These are phyloP conservation scores for Hypericum androsaemum DNA, from an alignment of 345 rosid genomes.

Conservation along the genomic window DNA sequence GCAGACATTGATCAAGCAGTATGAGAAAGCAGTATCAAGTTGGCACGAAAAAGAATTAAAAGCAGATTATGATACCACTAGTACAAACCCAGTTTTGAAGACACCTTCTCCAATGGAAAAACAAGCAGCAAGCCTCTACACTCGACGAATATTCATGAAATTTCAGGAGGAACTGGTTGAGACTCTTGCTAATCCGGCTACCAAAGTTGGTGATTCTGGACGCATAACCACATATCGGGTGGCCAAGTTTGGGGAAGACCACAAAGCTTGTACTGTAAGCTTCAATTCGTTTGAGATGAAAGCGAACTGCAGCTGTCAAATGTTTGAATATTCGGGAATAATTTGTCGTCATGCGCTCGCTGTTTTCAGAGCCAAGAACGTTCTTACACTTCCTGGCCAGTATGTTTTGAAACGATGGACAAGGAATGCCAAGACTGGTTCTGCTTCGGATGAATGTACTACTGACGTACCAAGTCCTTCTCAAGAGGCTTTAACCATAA, in stretches of 20 bases:
- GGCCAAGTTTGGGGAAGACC: constrained; percentile 59
- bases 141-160: constrained; percentile 51
- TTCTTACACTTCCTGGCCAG: constrained; percentile 58
- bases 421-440: constrained; percentile 53
- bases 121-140: constrained; percentile 61
- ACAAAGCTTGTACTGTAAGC: constrained; percentile 45
- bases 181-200: constrained; percentile 58
- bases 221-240: constrained; percentile 42
- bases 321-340: constrained; percentile 75
- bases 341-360: constrained; percentile 69
- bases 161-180: constrained; percentile 77
- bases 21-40: constrained; percentile 51
- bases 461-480: constrained; percentile 29
- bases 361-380: constrained; percentile 62
- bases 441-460: constrained; percentile 26
- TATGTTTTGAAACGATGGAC: constrained; percentile 73
- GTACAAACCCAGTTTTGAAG: constrained; percentile 42
- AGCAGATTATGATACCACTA: constrained; percentile 60
- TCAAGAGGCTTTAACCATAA: constrained; percentile 43
- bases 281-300: constrained; percentile 56
- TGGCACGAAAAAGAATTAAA: constrained; percentile 71
- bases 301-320: constrained; percentile 72
- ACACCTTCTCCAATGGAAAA: constrained; percentile 81
- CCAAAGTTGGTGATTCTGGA: constrained; percentile 52
- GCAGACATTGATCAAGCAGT: constrained; percentile 42